phyloP scores from a whole-genome alignment of 805 yeast species.

The Metschnikowia borealis region DNA sequence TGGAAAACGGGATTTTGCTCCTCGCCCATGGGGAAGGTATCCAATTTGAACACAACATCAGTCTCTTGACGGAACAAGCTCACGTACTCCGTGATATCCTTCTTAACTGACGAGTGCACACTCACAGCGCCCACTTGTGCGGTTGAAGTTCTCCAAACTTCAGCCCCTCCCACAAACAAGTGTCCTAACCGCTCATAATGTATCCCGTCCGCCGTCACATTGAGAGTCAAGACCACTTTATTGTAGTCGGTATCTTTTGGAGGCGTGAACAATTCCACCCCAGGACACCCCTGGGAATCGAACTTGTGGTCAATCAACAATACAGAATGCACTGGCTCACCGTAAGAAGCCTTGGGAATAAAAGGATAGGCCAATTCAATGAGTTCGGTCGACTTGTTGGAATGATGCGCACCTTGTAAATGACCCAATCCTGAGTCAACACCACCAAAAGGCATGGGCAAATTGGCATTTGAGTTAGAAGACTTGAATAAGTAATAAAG shows the following conservation, averaged over 20 bases:
- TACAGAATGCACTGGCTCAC: constrained; percentile 38
- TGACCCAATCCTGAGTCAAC: not conserved
- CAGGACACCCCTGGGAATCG: constrained; percentile 62
- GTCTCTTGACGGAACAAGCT: constrained; percentile 45
- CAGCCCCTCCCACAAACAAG: constrained; percentile 56
- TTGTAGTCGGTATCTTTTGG: constrained; percentile 45
- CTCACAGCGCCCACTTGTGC: constrained; percentile 50
- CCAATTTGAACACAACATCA: constrained; percentile 55
- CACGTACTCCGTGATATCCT: constrained; percentile 60
- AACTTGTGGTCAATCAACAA: constrained; percentile 45
- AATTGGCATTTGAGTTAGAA: not conserved
- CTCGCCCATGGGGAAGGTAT: constrained; percentile 36
- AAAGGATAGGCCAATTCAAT: constrained; percentile 27
- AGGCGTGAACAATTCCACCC: constrained; percentile 35
- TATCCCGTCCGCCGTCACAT: constrained; percentile 55
- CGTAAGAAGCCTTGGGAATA: constrained; percentile 19
- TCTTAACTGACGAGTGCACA: constrained; percentile 47
- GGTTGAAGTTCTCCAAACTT: constrained; percentile 76
- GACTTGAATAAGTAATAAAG: not conserved
- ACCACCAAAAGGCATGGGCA: not conserved
- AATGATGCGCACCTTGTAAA: not conserved
- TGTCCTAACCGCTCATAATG: constrained; percentile 62
- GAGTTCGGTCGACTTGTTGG: constrained; percentile 15
- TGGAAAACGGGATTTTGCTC: constrained; percentile 35
- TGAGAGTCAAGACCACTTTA: constrained; percentile 50